phyloP scores from a whole-genome alignment of 176 grass and related monocot genomes.

The Aechmea fasciata region DNA sequence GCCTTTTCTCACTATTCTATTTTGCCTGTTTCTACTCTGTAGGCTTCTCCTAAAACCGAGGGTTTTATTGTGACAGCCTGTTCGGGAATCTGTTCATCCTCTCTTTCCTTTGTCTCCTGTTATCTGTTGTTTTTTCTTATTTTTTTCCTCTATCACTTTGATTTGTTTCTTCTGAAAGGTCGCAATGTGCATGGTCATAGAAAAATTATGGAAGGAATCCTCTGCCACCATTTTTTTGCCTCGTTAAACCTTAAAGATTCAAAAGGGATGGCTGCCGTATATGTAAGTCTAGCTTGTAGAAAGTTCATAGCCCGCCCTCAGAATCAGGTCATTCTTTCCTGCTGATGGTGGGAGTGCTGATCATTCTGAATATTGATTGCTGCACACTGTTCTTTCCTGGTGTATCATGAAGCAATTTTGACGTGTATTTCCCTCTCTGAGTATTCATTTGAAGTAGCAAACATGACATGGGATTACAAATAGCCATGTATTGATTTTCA shows the following conservation, averaged over 20 bases:
- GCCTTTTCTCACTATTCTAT: background rate
- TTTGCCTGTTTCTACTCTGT: background rate
- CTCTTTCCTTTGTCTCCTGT: background rate
- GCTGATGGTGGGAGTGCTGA: background rate
- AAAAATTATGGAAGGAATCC: slow-evolving; percentile 33
- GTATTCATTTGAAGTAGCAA: too few relatives aligned
- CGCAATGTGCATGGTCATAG: slow-evolving; percentile 8
- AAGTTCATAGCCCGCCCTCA: background rate
- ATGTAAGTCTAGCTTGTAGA: slow-evolving; percentile 6
- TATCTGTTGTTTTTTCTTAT: slow-evolving; percentile 12
- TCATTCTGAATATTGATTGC: background rate
- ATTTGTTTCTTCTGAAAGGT: slow-evolving; percentile 29
- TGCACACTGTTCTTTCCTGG: background rate
- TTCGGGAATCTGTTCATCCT: slow-evolving; percentile 4
- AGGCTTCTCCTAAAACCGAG: background rate
- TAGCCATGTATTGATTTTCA: too few relatives aligned
- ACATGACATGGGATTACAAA: too few relatives aligned
- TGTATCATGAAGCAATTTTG: background rate
- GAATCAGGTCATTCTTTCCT: background rate
- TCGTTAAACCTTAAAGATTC: background rate
- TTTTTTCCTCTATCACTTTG: slow-evolving; percentile 3
- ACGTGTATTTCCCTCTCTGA: too few relatives aligned
- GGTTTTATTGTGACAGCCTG: background rate
- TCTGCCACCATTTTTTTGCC: background rate
- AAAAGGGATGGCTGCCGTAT: background rate